phyloP scores from a whole-genome alignment of 352 stramenopile genomes.

The Plasmopara halstedii region DNA sequence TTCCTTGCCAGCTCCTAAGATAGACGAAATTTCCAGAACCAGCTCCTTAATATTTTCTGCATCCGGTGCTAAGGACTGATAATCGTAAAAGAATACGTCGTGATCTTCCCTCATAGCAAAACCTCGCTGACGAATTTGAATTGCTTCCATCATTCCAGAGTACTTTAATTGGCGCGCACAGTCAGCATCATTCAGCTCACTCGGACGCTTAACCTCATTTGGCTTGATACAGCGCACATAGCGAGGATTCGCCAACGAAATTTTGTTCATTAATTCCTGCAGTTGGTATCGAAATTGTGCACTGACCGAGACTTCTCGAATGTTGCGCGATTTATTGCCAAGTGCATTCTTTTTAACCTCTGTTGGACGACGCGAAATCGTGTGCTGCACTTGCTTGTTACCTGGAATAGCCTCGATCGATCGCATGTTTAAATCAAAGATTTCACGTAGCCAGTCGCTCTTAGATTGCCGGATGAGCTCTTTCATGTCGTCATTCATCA shows the following conservation, averaged over 20 bases:
- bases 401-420: conserved; percentile 75
- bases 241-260: conserved; percentile 78
- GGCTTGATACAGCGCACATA: conserved; percentile 88
- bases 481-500: conserved; percentile 92
- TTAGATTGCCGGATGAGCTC: conserved; percentile 84
- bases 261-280: conserved; percentile 86
- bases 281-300: conserved; percentile 86
- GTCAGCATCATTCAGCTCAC: conserved; percentile 71
- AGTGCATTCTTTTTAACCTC: conserved; percentile 38
- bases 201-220: conserved; percentile 78
- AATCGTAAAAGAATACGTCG: conserved; percentile 89
- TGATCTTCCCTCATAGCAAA: conserved; percentile 85
- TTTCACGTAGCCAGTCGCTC: conserved; percentile 76
- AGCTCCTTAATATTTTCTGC: conserved; percentile 81
- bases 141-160: conserved; percentile 89
- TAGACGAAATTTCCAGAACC: conserved; percentile 76
- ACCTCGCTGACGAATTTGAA: conserved; percentile 84
- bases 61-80: conserved; percentile 75
- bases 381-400: conserved; percentile 62
- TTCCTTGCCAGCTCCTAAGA: conserved; percentile 80
- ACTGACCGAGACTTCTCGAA: conserved; percentile 80
- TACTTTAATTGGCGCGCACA: conserved; percentile 87
- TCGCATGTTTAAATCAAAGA: conserved; percentile 84
- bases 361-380: conserved; percentile 54
- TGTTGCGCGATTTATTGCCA: conserved; percentile 70